These are phyloP conservation scores for Blastobotrys peoriensis DNA, from an alignment of 805 yeast species.

Conservation along the genomic window DNA sequence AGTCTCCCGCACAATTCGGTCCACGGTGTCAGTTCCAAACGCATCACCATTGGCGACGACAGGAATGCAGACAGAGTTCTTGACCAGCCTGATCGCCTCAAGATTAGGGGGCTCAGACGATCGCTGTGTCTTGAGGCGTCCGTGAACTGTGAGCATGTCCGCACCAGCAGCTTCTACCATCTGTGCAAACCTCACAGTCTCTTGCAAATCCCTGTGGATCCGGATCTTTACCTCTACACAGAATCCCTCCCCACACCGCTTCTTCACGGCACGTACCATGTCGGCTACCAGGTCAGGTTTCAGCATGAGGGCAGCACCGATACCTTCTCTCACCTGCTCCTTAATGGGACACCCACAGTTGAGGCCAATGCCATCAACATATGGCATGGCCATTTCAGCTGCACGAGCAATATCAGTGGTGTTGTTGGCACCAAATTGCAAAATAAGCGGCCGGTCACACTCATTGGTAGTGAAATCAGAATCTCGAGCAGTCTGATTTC, in stretches of 20 bases:
- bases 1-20: constrained; percentile 54
- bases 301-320: constrained; percentile 91
- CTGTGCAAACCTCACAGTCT: constrained; percentile 68
- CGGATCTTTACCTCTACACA: constrained; percentile 88
- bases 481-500: constrained; percentile 72
- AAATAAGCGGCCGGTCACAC: constrained; percentile 64
- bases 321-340: constrained; percentile 92
- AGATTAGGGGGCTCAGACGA: constrained; percentile 77
- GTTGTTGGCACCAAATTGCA: constrained; percentile 88
- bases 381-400: constrained; percentile 84
- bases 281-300: constrained; percentile 72
- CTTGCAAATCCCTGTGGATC: constrained; percentile 67
- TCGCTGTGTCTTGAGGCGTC: constrained; percentile 78
- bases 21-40: constrained; percentile 59
- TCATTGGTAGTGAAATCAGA: constrained; percentile 81
- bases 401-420: constrained; percentile 74
- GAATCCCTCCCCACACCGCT: constrained; percentile 61
- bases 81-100: constrained; percentile 69
- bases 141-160: constrained; percentile 91
- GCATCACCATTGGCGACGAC: constrained; percentile 99
- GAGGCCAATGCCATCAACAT: constrained; percentile 87
- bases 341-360: constrained; percentile 98
- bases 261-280: constrained; percentile 81
- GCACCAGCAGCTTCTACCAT: constrained; percentile 82
- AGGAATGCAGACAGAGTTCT: constrained; percentile 53